Conservation (phyloP, 2,329 filamentous ascomycete species). For the Neofusicoccum sp. region DNA sequence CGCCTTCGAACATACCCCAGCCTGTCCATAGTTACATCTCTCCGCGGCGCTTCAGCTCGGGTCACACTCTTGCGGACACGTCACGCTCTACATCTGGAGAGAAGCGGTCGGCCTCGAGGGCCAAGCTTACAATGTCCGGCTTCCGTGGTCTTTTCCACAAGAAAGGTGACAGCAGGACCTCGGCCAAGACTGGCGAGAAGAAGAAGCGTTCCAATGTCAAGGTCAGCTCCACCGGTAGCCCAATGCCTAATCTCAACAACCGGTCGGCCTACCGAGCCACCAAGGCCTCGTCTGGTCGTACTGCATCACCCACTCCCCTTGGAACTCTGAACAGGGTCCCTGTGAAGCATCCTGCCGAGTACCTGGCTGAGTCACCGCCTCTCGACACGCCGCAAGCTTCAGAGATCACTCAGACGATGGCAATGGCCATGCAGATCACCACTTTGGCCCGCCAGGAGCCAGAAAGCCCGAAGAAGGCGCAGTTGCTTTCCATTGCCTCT, state of each 20-base stretch:
- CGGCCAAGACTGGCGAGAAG: neutral
- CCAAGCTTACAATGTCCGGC: slow-evolving; percentile 16
- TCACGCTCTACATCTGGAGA: neutral
- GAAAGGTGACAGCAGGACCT: neutral
- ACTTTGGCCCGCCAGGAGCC: slow-evolving; percentile 1
- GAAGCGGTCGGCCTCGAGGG: slow-evolving; percentile 10
- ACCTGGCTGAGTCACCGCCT: neutral
- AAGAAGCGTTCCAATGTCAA: slow-evolving; percentile 2
- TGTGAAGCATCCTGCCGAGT: neutral
- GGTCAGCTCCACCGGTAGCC: neutral
- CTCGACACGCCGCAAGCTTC: neutral
- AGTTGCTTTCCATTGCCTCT: slow-evolving; percentile 4
- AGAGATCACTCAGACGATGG: neutral
- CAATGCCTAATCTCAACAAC: neutral
- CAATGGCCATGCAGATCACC: slow-evolving; percentile 2
- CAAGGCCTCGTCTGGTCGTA: neutral
- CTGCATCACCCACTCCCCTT: neutral
- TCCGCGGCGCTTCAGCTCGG: neutral
- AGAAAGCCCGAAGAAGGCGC: neutral
- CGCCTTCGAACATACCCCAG: slow-evolving; percentile 10
- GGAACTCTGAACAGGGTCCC: slow-evolving; percentile 27
- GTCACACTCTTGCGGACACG: neutral
- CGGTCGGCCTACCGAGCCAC: neutral
- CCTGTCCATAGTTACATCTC: neutral
- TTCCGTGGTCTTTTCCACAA: slow-evolving; percentile 19